Base-by-base conservation (phyloP, 257 asterid species). In the Solanum arcanum region DNA sequence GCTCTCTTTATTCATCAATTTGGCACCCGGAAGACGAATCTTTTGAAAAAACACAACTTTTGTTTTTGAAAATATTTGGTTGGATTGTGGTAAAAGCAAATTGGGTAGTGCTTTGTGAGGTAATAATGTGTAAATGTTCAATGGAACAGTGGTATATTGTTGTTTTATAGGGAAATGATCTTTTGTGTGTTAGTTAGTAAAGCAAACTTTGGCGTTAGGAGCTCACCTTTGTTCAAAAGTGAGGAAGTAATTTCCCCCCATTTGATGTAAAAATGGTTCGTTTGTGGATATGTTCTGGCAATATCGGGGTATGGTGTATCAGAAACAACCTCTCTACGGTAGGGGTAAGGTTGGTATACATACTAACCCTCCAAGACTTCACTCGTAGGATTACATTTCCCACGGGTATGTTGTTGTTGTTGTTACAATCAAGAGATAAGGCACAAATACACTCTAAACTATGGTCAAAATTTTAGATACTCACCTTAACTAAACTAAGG, bases 391-490 rank as follows among this genome's bases (percentile, higher is more conserved):
- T 35, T 35, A 35, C 39, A 35, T 35, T 35, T 35, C 7, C 39
- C 39, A 35, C 7, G 1, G 39, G 7, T 35, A 35, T 35, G 39
- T 35, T 35, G 7, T 35, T 35, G 39, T 35, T 35, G 39, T 35
- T 35, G 39, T 35, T 35, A 35, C 7, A 35, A 35, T 35, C 7
- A 35, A 35, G 39, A 1, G 7, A 35, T 35, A 35, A 35, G 39
- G 0, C 39, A 35, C 39, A 35, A 35, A 35, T 35, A 35, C 7
- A 1, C 37, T 1, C 39, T 5, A 35, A 5, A 35, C 39, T 35
- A 35, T 35, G 7, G 0, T 0, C 1, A 1, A 35, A 35, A 35
- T 35, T 5, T 5, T 0, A 35, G 39, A 35, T 35, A 5, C 39
- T 1, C 39, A 35, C 39, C 7, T 35, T 35, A 35, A 35, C 39